A percentile compares a stretch with the other conserved stretches of the same genome.
phyloP scores from a whole-genome alignment of 345 rosid genomes.

The Toxicodendron radicans region DNA sequence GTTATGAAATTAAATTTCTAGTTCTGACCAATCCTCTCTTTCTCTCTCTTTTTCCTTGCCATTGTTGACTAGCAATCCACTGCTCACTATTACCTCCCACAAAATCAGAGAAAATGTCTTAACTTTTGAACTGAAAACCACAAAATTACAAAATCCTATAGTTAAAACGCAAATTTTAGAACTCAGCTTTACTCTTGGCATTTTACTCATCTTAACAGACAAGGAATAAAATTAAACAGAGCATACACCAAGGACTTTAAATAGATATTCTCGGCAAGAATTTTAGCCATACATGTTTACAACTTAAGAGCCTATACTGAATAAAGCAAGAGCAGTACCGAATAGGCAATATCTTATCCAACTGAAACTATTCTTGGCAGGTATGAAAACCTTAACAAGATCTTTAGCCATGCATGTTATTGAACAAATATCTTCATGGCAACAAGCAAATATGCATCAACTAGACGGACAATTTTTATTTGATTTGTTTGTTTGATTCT shows the following conservation, averaged over 20 bases:
- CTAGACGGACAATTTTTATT: neutral
- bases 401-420: neutral
- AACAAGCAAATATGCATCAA: no score
- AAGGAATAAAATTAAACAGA: neutral
- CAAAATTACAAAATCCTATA: neutral
- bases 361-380: neutral
- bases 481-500: neutral
- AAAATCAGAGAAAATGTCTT: neutral
- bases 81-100: constrained; percentile 5
- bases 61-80: neutral
- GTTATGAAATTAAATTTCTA: no score
- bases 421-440: neutral
- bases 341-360: neutral
- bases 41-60: neutral
- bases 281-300: neutral
- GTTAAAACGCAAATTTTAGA: neutral
- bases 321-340: neutral
- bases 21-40: neutral
- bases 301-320: neutral
- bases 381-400: neutral
- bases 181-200: neutral
- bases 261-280: neutral
- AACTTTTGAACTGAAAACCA: neutral
- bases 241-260: neutral
- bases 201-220: neutral